These are phyloP conservation scores for Brassica cretica DNA, from an alignment of 345 rosid genomes.

Conservation along the genomic window DNA sequence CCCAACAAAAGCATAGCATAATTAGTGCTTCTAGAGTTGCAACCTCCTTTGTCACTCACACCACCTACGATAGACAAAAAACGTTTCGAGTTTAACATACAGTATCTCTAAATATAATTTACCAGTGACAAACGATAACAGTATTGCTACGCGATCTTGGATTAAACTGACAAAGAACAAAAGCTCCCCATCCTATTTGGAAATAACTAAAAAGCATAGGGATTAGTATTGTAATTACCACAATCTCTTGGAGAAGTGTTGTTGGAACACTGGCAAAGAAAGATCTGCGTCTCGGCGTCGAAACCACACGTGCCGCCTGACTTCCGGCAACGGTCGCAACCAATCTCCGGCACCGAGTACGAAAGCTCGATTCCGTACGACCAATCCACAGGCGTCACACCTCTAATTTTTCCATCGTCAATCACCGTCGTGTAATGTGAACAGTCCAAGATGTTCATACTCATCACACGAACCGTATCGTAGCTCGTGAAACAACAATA, in stretches of 20 bases:
- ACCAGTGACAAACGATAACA: background rate
- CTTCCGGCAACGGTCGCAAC: constrained; percentile 61
- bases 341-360: constrained; percentile 63
- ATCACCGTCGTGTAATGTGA: constrained; percentile 68
- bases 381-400: constrained; percentile 75
- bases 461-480: constrained; percentile 79
- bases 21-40: background rate
- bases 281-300: constrained; percentile 65
- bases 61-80: constrained; percentile 10
- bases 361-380: constrained; percentile 76
- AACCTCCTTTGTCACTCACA: constrained; percentile 14
- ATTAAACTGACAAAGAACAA: background rate
- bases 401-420: constrained; percentile 52
- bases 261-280: constrained; percentile 65
- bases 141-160: background rate
- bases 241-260: constrained; percentile 69
- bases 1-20: background rate
- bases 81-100: background rate
- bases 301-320: constrained; percentile 90
- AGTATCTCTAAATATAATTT: background rate
- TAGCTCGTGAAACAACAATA: constrained; percentile 88
- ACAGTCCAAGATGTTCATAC: constrained; percentile 87
- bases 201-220: background rate
- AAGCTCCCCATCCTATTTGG: background rate
- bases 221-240: constrained; percentile 46